These are phyloP conservation scores for Rubus parviflorus DNA, from an alignment of 306 rosid species.

Conservation along the genomic window DNA sequence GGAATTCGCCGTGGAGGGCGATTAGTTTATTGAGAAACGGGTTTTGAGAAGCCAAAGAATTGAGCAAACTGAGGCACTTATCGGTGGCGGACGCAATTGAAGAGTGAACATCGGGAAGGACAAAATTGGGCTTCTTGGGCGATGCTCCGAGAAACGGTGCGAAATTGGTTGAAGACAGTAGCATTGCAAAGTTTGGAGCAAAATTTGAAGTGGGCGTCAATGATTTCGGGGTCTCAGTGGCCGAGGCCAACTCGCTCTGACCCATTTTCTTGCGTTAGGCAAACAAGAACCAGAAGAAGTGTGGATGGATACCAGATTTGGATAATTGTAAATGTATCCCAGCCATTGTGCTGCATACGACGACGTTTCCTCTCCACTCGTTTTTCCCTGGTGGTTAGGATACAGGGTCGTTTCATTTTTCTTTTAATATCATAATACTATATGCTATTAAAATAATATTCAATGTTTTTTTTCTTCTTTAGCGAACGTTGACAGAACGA, in stretches of 20 bases:
- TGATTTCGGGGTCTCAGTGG: conserved; percentile 25
- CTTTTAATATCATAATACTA: too few relatives aligned
- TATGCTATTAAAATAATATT: too few relatives aligned
- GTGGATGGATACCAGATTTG: conserved; percentile 19
- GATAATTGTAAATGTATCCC: background rate
- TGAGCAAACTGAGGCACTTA: conserved; percentile 34
- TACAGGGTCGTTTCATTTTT: background rate
- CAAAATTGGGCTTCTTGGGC: conserved; percentile 32
- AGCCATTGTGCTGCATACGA: background rate
- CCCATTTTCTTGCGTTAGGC: conserved; percentile 39
- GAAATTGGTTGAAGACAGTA: conserved; percentile 53
- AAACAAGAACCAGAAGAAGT: conserved; percentile 37
- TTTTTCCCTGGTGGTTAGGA: background rate
- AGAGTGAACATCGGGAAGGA: conserved; percentile 36
- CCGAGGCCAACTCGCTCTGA: conserved; percentile 37
- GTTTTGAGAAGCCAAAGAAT: conserved; percentile 52
- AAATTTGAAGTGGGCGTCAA: conserved; percentile 19
- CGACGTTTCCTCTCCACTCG: conserved; percentile 33
- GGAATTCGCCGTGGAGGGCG: conserved; percentile 50
- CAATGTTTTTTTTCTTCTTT: too few relatives aligned
- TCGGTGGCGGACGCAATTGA: conserved; percentile 40
- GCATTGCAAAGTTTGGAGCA: conserved; percentile 32
- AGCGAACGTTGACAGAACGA: too few relatives aligned
- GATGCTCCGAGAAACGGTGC: conserved; percentile 42
- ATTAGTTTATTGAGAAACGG: conserved; percentile 52